A percentile compares a stretch with the other conserved stretches of the same genome.
These are phyloP conservation scores for Eucalyptus sp. DNA, from an alignment of 345 rosid genomes.

Conservation along the genomic window DNA sequence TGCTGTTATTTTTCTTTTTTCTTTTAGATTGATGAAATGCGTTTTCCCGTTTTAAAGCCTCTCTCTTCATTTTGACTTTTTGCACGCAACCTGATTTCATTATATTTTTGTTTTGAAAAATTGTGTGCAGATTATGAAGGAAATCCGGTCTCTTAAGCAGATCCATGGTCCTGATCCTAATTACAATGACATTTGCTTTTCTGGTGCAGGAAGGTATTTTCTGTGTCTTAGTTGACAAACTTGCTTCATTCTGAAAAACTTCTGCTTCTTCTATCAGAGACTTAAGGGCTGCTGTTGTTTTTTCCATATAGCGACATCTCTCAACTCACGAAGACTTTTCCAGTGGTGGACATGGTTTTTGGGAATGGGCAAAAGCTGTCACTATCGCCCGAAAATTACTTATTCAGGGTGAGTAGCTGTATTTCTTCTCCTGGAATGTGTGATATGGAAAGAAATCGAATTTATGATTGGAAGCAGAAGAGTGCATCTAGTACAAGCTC, in stretches of 20 bases:
- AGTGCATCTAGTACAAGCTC: not conserved
- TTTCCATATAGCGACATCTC: slow-evolving; percentile 34
- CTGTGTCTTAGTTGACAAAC: not conserved
- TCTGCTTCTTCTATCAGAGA: not conserved
- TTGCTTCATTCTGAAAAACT: slow-evolving; percentile 1
- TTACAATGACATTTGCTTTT: slow-evolving; percentile 80
- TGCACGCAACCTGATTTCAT: not conserved
- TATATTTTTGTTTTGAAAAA: not conserved
- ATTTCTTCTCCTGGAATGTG: not conserved
- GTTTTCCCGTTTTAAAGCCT: not conserved
- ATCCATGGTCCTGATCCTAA: slow-evolving; percentile 88
- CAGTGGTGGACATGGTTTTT: slow-evolving; percentile 66
- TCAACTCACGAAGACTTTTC: slow-evolving; percentile 48
- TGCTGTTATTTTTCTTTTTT: not conserved
- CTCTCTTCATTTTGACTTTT: not conserved
- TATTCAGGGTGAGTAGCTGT: slow-evolving; percentile 54
- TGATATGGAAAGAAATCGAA: not conserved
- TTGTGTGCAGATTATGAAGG: slow-evolving; percentile 41
- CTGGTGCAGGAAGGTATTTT: slow-evolving; percentile 52
- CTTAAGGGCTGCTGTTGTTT: not conserved
- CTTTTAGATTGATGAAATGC: not conserved
- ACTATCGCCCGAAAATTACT: slow-evolving; percentile 85
- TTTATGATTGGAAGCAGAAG: not conserved
- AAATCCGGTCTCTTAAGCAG: slow-evolving; percentile 49
- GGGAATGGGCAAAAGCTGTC: slow-evolving; percentile 53